A percentile compares a stretch with the other conserved stretches of the same genome.
Conservation (phyloP, 768 basidiomycete genomes). For the Pleurotus sapidus region DNA sequence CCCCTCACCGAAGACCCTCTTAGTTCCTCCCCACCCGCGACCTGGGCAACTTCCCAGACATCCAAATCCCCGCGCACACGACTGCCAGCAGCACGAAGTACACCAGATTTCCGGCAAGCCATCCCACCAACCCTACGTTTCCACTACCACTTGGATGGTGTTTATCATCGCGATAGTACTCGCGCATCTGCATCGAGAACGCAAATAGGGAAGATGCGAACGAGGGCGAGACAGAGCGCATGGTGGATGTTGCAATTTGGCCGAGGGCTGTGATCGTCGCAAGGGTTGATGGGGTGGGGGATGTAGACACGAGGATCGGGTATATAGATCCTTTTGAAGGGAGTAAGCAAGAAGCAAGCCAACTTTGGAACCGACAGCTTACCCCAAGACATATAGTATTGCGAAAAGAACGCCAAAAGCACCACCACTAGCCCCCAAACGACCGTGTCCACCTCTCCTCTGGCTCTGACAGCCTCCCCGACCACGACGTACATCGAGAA, state of each 20-base stretch:
- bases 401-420: constrained; percentile 5
- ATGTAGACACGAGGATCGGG: constrained; percentile 18
- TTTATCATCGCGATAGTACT: too few relatives aligned
- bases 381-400: constrained; percentile 16
- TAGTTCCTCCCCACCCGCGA: too few relatives aligned
- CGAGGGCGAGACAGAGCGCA: constrained; percentile 19
- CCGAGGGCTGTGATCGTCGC: constrained; percentile 26
- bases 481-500: constrained; percentile 16
- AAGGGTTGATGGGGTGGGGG: constrained; percentile 16
- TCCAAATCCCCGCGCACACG: too few relatives aligned
- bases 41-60: too few relatives aligned
- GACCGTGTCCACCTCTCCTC: constrained; percentile 12
- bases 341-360: too few relatives aligned
- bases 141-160: too few relatives aligned
- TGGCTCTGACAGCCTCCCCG: constrained; percentile 11
- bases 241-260: constrained; percentile 20
- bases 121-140: too few relatives aligned
- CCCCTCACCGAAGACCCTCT: too few relatives aligned
- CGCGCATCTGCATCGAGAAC: constrained; percentile 15
- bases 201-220: constrained; percentile 22
- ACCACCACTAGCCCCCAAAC: constrained; percentile 15
- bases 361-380: not conserved
- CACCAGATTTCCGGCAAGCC: too few relatives aligned
- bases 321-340: constrained; percentile 15
- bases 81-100: too few relatives aligned